A percentile compares a stretch with the other conserved stretches of the same genome.
Evolutionary conservation across 2,329 filamentous ascomycete species (phyloP).

Genomic region (Apiospora koreana): DNA sequence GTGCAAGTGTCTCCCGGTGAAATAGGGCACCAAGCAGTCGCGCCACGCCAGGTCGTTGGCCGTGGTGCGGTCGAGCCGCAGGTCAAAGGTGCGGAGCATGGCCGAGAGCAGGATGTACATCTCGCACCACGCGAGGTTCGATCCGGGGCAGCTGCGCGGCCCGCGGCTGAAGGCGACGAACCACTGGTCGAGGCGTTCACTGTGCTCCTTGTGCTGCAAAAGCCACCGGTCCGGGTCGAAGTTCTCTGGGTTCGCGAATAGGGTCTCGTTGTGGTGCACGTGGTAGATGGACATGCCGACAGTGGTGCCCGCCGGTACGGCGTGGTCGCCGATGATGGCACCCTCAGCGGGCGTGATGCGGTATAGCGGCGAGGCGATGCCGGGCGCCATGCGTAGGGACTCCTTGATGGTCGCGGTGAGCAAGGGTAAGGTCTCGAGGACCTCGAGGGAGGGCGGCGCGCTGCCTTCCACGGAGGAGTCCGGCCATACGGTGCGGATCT

Average conservation of each 20-base stretch:
- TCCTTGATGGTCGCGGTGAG: slow-evolving; percentile 14
- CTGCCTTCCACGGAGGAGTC: not conserved
- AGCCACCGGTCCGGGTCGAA: slow-evolving; percentile 14
- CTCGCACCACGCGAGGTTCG: slow-evolving; percentile 12
- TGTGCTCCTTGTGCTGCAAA: not conserved
- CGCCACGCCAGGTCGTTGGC: slow-evolving; percentile 9
- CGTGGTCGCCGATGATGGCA: slow-evolving; percentile 5
- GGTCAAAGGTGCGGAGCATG: slow-evolving; percentile 7
- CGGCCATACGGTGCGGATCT: slow-evolving; percentile 3
- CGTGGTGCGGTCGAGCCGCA: slow-evolving; percentile 9
- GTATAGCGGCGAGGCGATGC: slow-evolving; percentile 10
- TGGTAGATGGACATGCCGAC: slow-evolving; percentile 14
- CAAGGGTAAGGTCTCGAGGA: slow-evolving; percentile 11
- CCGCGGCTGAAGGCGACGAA: slow-evolving; percentile 14
- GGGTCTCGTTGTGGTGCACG: slow-evolving; percentile 3
- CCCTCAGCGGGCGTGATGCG: slow-evolving; percentile 1
- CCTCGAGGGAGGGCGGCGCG: slow-evolving; percentile 8
- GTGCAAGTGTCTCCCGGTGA: not conserved
- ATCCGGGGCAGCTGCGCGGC: slow-evolving; percentile 12
- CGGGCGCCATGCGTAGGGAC: slow-evolving; percentile 10
- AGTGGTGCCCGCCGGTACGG: slow-evolving; percentile 10
- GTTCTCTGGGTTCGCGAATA: slow-evolving; percentile 9
- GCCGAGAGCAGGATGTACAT: slow-evolving; percentile 12
- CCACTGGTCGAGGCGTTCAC: not conserved
- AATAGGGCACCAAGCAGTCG: slow-evolving; percentile 11